Base-by-base conservation (phyloP, 768 basidiomycete genomes). In the Chalciporus sphaerocephalus region DNA sequence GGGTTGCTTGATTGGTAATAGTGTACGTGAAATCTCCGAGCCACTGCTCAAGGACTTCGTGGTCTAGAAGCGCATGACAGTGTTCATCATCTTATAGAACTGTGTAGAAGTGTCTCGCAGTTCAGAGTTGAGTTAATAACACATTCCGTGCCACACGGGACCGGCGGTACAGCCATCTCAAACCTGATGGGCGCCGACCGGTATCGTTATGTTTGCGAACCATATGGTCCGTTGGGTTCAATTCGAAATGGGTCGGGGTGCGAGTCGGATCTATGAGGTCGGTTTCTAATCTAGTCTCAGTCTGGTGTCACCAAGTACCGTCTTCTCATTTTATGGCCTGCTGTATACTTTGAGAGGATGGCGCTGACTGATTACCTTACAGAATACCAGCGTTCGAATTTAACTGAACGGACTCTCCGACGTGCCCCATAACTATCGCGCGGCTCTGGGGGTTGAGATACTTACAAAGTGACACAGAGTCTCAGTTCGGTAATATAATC, bases 401-500 rank as follows among this genome's bases (percentile, higher is more conserved):
- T 10, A 5, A 25, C 24, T 6, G 24, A 5, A 25, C 24, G 24
- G 10, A 25, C 5, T 25, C 24, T 15, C 28, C 28, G 13, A n/a
- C 13, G 5, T 32, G 13, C 30, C n/a, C 30, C n/a, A 49, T 35
- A 44, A 42, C 32, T 27, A 24, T 28, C 23, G 15, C 36, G 42
- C 17, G 38, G 17, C 41, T 61, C 57, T 36, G 40, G 21, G 38
- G 50, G 51, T 35, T 38, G 59, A 45, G 56, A 53, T n/a, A 59
- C 52, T 49, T 47, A 50, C 47, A 49, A 38, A 35, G 40, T 45
- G 40, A 47, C 37, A 49, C 27, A 16, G 33, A 45, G 56, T 37
- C 17, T 47, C 53, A 62, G 23, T 8, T 44, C 57, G 59, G 59
- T 40, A 49, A 54, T 66, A 56, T 6, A 20, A 44, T 22, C 22